Conservation (phyloP, 805 yeast genomes). For the Ogataea paradorogensis region DNA sequence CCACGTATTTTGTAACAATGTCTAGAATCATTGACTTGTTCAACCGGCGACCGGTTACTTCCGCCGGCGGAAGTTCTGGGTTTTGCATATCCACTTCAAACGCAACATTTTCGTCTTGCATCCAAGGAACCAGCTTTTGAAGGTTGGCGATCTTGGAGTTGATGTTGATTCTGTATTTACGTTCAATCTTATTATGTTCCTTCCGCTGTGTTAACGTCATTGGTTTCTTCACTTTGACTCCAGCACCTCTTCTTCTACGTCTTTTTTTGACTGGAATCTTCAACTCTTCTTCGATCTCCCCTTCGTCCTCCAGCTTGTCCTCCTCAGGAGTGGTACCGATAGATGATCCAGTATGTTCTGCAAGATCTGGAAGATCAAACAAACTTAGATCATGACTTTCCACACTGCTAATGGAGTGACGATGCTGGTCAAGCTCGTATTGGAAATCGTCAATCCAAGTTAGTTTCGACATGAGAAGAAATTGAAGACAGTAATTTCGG, state of each 20-base stretch:
- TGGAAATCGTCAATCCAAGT: slow-evolving; percentile 20
- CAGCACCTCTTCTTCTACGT: slow-evolving; percentile 5
- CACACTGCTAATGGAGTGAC: slow-evolving; percentile 15
- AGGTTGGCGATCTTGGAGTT: slow-evolving; percentile 68
- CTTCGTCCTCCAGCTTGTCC: background rate
- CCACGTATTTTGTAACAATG: slow-evolving; percentile 61
- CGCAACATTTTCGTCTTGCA: slow-evolving; percentile 58
- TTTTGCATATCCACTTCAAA: slow-evolving; percentile 47
- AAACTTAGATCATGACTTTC: slow-evolving; percentile 12
- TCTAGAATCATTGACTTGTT: slow-evolving; percentile 69
- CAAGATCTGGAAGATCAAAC: slow-evolving; percentile 11
- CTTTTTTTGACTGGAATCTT: slow-evolving; percentile 5
- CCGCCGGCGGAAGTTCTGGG: slow-evolving; percentile 9
- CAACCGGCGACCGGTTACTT: slow-evolving; percentile 37
- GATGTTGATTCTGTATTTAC: slow-evolving; percentile 67
- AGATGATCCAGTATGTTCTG: slow-evolving; percentile 5
- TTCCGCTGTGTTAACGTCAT: slow-evolving; percentile 48
- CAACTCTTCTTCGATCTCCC: background rate
- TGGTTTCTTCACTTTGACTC: slow-evolving; percentile 25
- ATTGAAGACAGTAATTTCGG: no score
- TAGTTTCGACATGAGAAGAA: slow-evolving; percentile 3
- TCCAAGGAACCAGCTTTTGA: slow-evolving; percentile 67
- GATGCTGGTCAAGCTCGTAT: slow-evolving; percentile 15
- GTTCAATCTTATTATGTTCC: slow-evolving; percentile 72
- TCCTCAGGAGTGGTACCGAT: slow-evolving; percentile 17